Base-by-base conservation (phyloP, 441 rosid genomes). In the Populus hybrid region DNA sequence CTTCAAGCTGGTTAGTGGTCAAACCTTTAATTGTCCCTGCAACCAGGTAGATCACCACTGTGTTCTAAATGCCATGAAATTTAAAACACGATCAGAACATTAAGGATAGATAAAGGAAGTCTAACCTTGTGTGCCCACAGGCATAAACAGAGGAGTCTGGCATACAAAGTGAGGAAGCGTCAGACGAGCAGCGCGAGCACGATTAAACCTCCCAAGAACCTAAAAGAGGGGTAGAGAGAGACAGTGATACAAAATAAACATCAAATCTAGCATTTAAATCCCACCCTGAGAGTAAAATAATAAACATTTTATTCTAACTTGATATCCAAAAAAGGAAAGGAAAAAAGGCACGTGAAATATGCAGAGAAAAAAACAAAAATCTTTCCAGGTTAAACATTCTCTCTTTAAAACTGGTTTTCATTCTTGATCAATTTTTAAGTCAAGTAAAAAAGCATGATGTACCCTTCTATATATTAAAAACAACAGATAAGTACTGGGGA, bases 81-180 rank as follows among this genome's bases (percentile, higher is more conserved):
- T 67, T n/a, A 32, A 40, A 0, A 53, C 21, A 53, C n/a, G 6
- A 53, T 16, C 61, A 53, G 61, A 53, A 53, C 21, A 53, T 16
- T 1, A 53, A 18, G 8, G 21, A 53, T 42, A 42, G 14, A 42
- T 18, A 16, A 53, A 53, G n/a, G 61, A 18, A 53, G 21, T 11
- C 78, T 66, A 71, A 90, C 97, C 97, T 90, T 91, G 90, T 0
- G 97, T 91, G 9, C 93, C 97, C 70, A 92, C 97, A 6, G 97
- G 97, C 97, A 92, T 92, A 82, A 92, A 92, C 59, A 92, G 78
- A 64, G 97, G 97, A 21, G 97, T 92, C 78, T 90, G 90, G 78
- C 88, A 85, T 72, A 83, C 88, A 79, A 73, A 86, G 81, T 92
- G 93, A 67, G 97, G 97, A 14, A 92, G 92, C 35, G 89, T 90